Evolutionary conservation across 2,329 filamentous ascomycete species (phyloP).

Genomic region (Simplicillium sp.): DNA sequence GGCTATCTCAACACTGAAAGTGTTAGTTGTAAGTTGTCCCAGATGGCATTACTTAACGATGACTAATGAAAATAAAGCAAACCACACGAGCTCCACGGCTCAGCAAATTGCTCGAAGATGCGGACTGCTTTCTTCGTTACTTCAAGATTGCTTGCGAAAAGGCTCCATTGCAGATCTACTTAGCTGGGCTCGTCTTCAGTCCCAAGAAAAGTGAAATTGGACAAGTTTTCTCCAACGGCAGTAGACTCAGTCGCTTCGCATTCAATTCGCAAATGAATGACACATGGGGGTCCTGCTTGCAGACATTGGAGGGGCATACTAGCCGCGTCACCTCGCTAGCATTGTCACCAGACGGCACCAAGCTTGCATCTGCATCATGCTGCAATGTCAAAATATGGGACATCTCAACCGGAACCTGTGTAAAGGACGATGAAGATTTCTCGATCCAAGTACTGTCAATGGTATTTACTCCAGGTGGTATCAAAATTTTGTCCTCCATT

Average conservation of each 20-base stretch:
- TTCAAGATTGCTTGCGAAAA: not conserved
- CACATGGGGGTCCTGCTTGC: conserved; percentile 2
- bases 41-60: not conserved
- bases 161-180: conserved; percentile 1
- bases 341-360: conserved; percentile 11
- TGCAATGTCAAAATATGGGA: conserved; percentile 11
- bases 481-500: no score
- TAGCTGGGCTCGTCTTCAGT: not conserved
- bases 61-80: not conserved
- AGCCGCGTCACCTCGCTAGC: conserved; percentile 5
- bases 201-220: not conserved
- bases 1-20: conserved; percentile 2
- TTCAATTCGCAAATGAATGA: not conserved
- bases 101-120: not conserved
- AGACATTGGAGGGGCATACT: conserved; percentile 12
- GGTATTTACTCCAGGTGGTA: no score
- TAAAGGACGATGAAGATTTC: no score
- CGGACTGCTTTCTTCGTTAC: not conserved
- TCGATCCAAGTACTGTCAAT: no score
- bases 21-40: not conserved
- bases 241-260: not conserved
- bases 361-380: conserved; percentile 12
- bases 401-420: conserved; percentile 2
- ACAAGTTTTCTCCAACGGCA: not conserved
- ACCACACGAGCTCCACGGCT: not conserved